Base-by-base conservation (phyloP, 1,139 yeast species). In the Eremothecium sinecaudum region DNA sequence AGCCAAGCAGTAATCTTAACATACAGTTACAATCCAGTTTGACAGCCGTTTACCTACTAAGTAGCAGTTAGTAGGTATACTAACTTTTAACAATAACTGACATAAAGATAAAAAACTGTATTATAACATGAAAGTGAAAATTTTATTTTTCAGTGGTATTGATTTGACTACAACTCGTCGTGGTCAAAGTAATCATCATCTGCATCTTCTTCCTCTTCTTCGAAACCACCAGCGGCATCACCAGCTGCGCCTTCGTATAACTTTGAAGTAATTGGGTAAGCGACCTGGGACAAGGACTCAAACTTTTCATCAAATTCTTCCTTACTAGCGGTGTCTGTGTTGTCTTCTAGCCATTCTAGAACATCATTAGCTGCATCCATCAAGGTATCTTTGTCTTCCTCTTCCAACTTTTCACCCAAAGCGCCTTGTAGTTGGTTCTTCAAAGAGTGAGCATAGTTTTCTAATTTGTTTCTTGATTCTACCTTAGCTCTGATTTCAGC, bases 251-350 rank as follows among this genome's bases (percentile, higher is more conserved):
- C 71, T 41, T 77, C 86, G 63, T 87, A 90, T 48, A 90, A 67
- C 69, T 90, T 90, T 50, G 92, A 73, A 36, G 95, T 84, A 56
- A 90, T 86, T 61, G 97, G 97, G 64, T 77, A 79, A 34, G 95
- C 94, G 56, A 80, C 67, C 50, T 80, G 73, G 45, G 81, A 74
- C 60, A 90, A 74, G 57, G 80, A 75, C 61, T 86, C 93, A 65
- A 76, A 83, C 66, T 86, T 93, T 63, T 86, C 97, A 42, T 84
- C 94, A 51, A 82, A 80, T 56, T 90, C 98, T 63, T 86, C 97
- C 51, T 80, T 74, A 40, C 93, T 73, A 31, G 96, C 97, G 41
- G 78, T 63, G 40, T 82, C 92, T 54, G 75, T 80, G 64, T 82
- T 83, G 58, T 87, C 96, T 44, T 63, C 67, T 50, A 90, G 67